Evolutionary conservation across 2,329 filamentous ascomycete species (phyloP).

Genomic region (Sclerotinia glacialis): DNA sequence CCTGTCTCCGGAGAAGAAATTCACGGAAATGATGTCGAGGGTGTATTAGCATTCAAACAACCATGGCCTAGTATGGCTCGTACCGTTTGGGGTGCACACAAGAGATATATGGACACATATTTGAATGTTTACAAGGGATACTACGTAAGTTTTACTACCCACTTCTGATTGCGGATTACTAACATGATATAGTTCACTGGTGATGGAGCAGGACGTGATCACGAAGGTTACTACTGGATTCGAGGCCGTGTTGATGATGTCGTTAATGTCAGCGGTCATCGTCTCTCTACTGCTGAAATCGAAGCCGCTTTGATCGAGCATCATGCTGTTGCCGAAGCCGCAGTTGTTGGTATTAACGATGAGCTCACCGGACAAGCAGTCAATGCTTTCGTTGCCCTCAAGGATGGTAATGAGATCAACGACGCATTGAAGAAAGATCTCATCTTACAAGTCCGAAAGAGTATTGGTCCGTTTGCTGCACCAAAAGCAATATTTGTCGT

Average conservation of each 20-base stretch:
- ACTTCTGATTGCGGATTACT: conserved; percentile 23
- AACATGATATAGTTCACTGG: conserved; percentile 66
- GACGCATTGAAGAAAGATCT: conserved; percentile 91
- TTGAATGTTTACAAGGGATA: conserved; percentile 96
- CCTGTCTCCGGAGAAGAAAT: conserved; percentile 93
- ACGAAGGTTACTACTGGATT: conserved; percentile 99
- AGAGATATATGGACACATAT: conserved; percentile 98
- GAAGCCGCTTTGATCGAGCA: conserved; percentile 96
- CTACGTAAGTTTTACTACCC: conserved; percentile 67
- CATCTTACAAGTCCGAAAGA: conserved; percentile 91
- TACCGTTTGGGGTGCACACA: conserved; percentile 96
- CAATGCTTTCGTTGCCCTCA: conserved; percentile 93
- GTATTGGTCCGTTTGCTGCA: conserved; percentile 94
- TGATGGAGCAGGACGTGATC: conserved; percentile 91
- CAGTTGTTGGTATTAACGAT: conserved; percentile 88
- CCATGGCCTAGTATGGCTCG: conserved; percentile 98
- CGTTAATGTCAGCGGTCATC: conserved; percentile 95
- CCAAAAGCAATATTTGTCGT: conserved; percentile 92
- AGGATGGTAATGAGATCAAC: conserved; percentile 72
- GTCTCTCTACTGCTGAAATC: conserved; percentile 95
- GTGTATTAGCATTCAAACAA: conserved; percentile 69
- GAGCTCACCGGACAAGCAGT: conserved; percentile 96
- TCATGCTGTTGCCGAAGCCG: conserved; percentile 83
- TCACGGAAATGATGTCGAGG: conserved; percentile 93
- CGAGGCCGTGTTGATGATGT: conserved; percentile 97